These are phyloP conservation scores for Calonectria hongkongensis DNA, from an alignment of 2,329 filamentous ascomycete genomes.

Conservation along the genomic window DNA sequence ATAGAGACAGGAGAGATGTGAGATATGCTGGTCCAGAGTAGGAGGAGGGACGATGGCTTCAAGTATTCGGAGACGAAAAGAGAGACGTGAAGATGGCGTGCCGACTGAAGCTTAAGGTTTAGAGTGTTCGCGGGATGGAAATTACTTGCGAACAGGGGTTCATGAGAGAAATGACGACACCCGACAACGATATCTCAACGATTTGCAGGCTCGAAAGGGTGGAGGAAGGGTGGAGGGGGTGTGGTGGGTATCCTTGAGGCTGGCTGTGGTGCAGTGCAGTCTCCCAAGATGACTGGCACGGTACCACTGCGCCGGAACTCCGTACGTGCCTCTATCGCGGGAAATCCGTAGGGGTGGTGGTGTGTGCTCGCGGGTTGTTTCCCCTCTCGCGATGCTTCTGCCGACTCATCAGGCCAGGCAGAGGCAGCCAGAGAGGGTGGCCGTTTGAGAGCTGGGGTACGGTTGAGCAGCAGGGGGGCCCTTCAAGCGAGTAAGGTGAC, in stretches of 20 bases:
- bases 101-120: constrained; percentile 27
- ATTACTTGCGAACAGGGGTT: constrained; percentile 27
- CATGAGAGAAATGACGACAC: constrained; percentile 32
- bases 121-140: constrained; percentile 27
- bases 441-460: constrained; percentile 29
- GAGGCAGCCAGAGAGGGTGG: constrained; percentile 33
- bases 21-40: not conserved
- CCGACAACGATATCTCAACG: constrained; percentile 22
- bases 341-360: constrained; percentile 28
- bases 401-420: constrained; percentile 14
- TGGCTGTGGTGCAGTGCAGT: not conserved
- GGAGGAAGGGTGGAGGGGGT: not conserved
- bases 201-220: not conserved
- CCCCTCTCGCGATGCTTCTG: constrained; percentile 1
- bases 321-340: constrained; percentile 35
- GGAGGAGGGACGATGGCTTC: constrained; percentile 1
- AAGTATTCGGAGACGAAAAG: not conserved
- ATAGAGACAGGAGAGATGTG: not conserved
- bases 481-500: not conserved
- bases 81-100: not conserved
- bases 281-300: not conserved
- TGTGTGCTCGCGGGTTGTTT: constrained; percentile 12
- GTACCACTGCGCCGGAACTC: constrained; percentile 26
- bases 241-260: not conserved
- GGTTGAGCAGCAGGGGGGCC: not conserved